These are phyloP conservation scores for Mrakia gelida DNA, from an alignment of 768 basidiomycete species.

Conservation along the genomic window DNA sequence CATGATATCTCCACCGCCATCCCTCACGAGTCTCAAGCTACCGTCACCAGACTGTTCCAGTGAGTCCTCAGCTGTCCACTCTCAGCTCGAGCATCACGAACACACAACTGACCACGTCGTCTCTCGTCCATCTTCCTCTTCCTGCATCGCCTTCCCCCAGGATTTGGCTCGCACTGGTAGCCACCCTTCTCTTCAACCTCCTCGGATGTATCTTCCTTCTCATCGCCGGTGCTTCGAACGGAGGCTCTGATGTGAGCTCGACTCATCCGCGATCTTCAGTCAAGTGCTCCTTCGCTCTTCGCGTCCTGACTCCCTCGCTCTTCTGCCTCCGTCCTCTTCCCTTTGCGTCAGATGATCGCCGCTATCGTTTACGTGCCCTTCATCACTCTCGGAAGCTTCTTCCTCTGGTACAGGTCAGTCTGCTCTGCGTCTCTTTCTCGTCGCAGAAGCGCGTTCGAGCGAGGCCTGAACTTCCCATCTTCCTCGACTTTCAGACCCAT, in stretches of 20 bases:
- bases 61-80: background rate
- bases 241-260: slow-evolving; percentile 42
- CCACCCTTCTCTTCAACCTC: slow-evolving; percentile 80
- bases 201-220: slow-evolving; percentile 84
- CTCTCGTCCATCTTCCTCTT: background rate
- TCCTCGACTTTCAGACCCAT: slow-evolving; percentile 53
- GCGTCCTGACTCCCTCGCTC: slow-evolving; percentile 13
- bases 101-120: background rate
- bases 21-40: slow-evolving; percentile 68
- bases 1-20: slow-evolving; percentile 81
- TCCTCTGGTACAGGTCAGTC: slow-evolving; percentile 76
- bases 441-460: too few relatives aligned
- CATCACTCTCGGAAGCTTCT: slow-evolving; percentile 58
- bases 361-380: slow-evolving; percentile 17
- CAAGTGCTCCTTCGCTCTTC: background rate
- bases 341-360: slow-evolving; percentile 12
- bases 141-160: slow-evolving; percentile 43
- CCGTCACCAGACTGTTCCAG: slow-evolving; percentile 70
- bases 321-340: background rate
- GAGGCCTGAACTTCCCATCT: background rate
- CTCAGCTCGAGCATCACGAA: background rate
- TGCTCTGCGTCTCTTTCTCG: background rate
- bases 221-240: slow-evolving; percentile 64
- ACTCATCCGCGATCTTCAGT: background rate
- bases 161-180: slow-evolving; percentile 85